These are phyloP conservation scores for Crassisporium funariophilum DNA, from an alignment of 768 basidiomycete species.

Conservation along the genomic window DNA sequence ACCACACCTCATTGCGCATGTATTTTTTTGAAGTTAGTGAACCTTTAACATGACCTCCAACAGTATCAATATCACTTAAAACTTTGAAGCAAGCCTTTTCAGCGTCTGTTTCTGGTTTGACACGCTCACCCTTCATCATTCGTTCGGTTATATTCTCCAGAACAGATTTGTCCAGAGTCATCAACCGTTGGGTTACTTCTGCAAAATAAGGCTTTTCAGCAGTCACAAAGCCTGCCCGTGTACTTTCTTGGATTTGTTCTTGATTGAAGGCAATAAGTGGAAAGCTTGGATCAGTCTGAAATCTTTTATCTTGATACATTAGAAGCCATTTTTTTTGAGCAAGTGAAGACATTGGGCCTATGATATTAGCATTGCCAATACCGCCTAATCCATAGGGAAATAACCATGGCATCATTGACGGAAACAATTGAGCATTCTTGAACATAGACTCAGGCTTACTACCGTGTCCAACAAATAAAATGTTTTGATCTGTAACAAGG, in stretches of 20 bases:
- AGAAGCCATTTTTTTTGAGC: slow-evolving; percentile 26
- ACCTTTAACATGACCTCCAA: slow-evolving; percentile 20
- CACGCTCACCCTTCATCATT: slow-evolving; percentile 24
- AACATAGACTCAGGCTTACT: slow-evolving; percentile 22
- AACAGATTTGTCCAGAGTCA: slow-evolving; percentile 23
- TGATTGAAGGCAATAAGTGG: slow-evolving; percentile 42
- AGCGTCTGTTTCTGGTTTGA: slow-evolving; percentile 18
- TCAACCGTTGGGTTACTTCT: slow-evolving; percentile 24
- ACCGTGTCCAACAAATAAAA: slow-evolving; percentile 29
- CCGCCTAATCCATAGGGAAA: slow-evolving; percentile 40
- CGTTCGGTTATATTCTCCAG: slow-evolving; percentile 18
- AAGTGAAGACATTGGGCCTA: too few species aligned
- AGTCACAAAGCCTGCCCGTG: slow-evolving; percentile 26
- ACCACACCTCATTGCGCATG: slow-evolving; percentile 33
- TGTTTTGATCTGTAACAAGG: slow-evolving; percentile 22
- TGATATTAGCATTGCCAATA: slow-evolving; percentile 18
- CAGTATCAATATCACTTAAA: slow-evolving; percentile 25
- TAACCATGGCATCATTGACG: slow-evolving; percentile 40
- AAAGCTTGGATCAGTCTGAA: slow-evolving; percentile 38
- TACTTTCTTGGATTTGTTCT: slow-evolving; percentile 33
- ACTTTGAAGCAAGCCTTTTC: slow-evolving; percentile 25
- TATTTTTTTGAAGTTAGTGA: slow-evolving; percentile 27
- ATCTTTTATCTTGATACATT: slow-evolving; percentile 41
- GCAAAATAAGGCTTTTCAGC: slow-evolving; percentile 26
- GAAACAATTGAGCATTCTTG: slow-evolving; percentile 36